Base-by-base conservation (phyloP, 2,329 filamentous ascomycete genomes). In the Colletotrichum magnum region DNA sequence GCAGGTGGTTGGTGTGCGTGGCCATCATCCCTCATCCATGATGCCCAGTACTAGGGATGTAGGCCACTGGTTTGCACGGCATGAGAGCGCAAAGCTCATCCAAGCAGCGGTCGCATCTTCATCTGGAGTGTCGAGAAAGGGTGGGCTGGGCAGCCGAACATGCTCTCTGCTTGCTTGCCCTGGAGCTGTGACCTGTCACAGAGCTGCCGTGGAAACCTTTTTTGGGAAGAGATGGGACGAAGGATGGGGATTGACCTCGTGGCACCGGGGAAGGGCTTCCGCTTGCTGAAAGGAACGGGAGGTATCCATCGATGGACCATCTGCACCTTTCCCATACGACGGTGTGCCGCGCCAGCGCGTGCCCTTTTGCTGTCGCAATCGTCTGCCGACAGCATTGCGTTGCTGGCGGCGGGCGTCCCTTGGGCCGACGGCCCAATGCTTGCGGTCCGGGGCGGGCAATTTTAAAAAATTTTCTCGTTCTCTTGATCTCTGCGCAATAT, bases 191-290 rank as follows among this genome's bases (percentile, higher is more conserved):
- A 48, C 47, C 65, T 51, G 65, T 64, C 64, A 50, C 39, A 51
- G 36, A 63, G 54, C 41, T 65, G 61, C 32, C 41, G 61, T 58
- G 48, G 28, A 41, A 65, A 65, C 48, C 51, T 59, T 58, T 36
- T 36, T 39, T 61, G 50, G 43, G 36, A 52, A 58, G 56, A 61
- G 45, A 69, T 69, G 67, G 62, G 64, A 70, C 64, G 58, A 63
- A 51, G 58, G 47, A 63, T 64, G 64, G 64, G 53, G 47, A 45
- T 53, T 58, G 53, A 39, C 57, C 58, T 64, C 68, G 64, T 70
- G 68, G 68, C 68, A 70, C 64, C 68, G 68, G 68, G 68, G 68
- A 70, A 70, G 52, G 52, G 39, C 64, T 68, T 70, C 68, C 68
- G 68, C 53, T 60, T 18, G 63, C 16, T 52, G n/a, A 32, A 45